phyloP scores from a whole-genome alignment of 257 asterid species.

The Przewalskia tangutica region DNA sequence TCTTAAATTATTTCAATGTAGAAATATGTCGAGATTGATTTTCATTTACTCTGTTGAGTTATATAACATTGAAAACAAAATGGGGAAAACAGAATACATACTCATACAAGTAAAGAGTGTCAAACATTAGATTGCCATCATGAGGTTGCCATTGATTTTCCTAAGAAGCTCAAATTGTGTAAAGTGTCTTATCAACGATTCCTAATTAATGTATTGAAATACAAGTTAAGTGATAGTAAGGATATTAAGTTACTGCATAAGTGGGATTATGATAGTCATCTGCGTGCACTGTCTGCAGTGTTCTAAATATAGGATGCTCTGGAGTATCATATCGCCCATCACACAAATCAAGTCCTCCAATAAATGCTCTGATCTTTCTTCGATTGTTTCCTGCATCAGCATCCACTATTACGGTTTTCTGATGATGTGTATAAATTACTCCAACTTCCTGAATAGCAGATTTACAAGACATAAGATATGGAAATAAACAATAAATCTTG shows the following conservation, averaged over 20 bases:
- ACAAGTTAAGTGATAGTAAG: neutral
- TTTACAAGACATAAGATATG: neutral
- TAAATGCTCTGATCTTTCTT: conserved; percentile 69
- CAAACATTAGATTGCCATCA: neutral
- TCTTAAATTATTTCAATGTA: too few relatives aligned
- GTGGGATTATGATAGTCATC: conserved; percentile 97
- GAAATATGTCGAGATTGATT: too few relatives aligned
- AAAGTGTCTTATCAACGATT: neutral
- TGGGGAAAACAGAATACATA: neutral
- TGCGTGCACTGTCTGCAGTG: conserved; percentile 54
- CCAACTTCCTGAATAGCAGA: conserved; percentile 71
- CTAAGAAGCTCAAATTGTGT: neutral
- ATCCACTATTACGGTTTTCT: conserved; percentile 92
- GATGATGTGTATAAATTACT: conserved; percentile 91
- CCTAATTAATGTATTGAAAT: neutral
- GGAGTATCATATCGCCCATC: conserved; percentile 95
- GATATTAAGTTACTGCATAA: conserved; percentile 40
- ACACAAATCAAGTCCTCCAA: conserved; percentile 93
- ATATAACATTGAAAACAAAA: neutral
- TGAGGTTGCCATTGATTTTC: neutral
- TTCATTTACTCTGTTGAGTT: neutral
- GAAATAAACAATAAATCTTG: neutral
- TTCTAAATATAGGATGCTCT: conserved; percentile 64
- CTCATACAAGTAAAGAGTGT: neutral
- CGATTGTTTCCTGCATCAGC: conserved; percentile 80